A percentile compares a stretch with the other conserved stretches of the same genome.
Evolutionary conservation across 2,329 filamentous ascomycete species (phyloP).

Genomic region (Colletotrichum cordylinicola): DNA sequence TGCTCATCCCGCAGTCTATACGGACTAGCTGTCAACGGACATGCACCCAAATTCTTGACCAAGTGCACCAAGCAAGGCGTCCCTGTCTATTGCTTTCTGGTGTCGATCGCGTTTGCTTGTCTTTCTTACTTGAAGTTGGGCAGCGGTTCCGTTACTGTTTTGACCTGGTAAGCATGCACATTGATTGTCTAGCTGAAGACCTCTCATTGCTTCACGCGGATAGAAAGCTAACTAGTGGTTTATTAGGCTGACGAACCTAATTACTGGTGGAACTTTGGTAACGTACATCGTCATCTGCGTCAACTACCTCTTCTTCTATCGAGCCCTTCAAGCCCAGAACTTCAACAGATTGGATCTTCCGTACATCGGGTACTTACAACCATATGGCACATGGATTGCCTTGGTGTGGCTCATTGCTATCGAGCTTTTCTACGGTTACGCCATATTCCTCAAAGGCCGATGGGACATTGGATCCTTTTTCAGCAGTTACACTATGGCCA

Average conservation of each 20-base stretch:
- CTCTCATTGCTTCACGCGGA: too few species aligned
- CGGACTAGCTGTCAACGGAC: conserved; percentile 59
- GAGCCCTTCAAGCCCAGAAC: conserved; percentile 59
- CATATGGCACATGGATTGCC: conserved; percentile 61
- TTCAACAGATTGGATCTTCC: conserved; percentile 61
- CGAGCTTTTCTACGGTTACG: conserved; percentile 65
- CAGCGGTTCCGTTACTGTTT: conserved; percentile 64
- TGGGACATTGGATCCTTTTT: conserved; percentile 61
- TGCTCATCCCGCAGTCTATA: conserved; percentile 61
- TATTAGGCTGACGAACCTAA: conserved; percentile 60
- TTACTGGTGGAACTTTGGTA: conserved; percentile 50
- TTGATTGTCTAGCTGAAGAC: too few species aligned
- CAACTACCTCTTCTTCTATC: conserved; percentile 67
- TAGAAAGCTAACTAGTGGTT: background rate
- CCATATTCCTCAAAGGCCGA: conserved; percentile 57
- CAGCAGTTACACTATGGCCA: conserved; percentile 68
- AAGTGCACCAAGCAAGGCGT: conserved; percentile 39
- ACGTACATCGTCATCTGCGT: conserved; percentile 34
- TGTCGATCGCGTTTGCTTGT: background rate
- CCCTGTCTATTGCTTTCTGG: conserved; percentile 11
- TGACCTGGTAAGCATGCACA: conserved; percentile 54
- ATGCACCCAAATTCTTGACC: conserved; percentile 46
- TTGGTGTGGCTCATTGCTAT: conserved; percentile 66
- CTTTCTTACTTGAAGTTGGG: conserved; percentile 10
- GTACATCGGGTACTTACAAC: conserved; percentile 72